A percentile compares a stretch with the other conserved stretches of the same genome.
phyloP scores from a whole-genome alignment of 768 basidiomycete species.

The Mrakia blollopis region DNA sequence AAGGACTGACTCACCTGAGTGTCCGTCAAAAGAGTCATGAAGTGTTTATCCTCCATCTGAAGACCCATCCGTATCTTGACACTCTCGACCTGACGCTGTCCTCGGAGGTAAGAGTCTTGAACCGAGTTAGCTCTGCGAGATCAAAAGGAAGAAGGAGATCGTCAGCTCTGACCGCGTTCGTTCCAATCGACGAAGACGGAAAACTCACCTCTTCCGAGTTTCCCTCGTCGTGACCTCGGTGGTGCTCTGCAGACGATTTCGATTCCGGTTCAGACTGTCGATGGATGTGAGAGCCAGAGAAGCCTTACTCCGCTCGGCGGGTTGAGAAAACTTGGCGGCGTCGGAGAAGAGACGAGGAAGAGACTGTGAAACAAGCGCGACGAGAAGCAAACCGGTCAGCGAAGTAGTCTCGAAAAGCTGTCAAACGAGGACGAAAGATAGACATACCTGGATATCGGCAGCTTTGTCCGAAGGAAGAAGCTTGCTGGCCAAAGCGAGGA shows the following conservation, averaged over 20 bases:
- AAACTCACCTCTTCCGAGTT: conserved; percentile 60
- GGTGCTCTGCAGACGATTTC: conserved; percentile 62
- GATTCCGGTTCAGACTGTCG: conserved; percentile 89
- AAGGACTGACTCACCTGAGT: conserved; percentile 59
- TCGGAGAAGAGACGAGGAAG: conserved; percentile 78
- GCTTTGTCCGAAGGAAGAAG: conserved; percentile 77
- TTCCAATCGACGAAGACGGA: not conserved
- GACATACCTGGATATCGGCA: conserved; percentile 70
- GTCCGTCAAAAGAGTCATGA: conserved; percentile 76
- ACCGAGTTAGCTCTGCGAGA: conserved; percentile 51
- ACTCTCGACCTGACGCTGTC: conserved; percentile 85
- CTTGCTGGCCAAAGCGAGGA: conserved; percentile 80
- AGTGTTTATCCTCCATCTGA: conserved; percentile 92
- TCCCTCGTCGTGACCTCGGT: conserved; percentile 50
- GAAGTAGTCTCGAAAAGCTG: not conserved
- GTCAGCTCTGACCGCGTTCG: not conserved
- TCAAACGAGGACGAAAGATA: not conserved
- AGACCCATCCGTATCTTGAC: conserved; percentile 81
- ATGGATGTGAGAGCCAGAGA: conserved; percentile 79
- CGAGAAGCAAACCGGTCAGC: not conserved
- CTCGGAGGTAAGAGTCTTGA: conserved; percentile 78
- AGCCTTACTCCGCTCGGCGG: conserved; percentile 73
- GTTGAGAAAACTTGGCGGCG: conserved; percentile 68
- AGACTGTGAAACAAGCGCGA: conserved; percentile 50
- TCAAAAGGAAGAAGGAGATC: not conserved